A percentile compares a stretch with the other conserved stretches of the same genome.
phyloP scores from a whole-genome alignment of 1,139 yeast species.

The Casaregolazyma suthepensis region DNA sequence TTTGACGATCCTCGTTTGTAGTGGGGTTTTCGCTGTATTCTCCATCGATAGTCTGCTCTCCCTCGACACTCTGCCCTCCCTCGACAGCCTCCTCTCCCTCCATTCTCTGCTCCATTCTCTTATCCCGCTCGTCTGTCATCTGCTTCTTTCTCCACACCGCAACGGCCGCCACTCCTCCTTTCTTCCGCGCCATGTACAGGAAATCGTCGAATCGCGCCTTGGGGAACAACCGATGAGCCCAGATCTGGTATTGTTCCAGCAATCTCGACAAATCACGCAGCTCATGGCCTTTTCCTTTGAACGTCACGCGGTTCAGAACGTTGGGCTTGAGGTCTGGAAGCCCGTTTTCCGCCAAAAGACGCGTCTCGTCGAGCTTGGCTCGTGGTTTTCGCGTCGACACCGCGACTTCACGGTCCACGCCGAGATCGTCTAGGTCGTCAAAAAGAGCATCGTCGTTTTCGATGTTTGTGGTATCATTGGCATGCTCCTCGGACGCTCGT shows the following conservation, averaged over 20 bases:
- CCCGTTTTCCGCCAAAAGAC: conserved; percentile 32
- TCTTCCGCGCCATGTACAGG: conserved; percentile 28
- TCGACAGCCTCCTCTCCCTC: not conserved
- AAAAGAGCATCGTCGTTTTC: not conserved
- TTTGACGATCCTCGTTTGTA: not conserved
- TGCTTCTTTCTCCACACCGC: conserved; percentile 11
- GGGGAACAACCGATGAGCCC: conserved; percentile 81
- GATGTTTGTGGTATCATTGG: not conserved
- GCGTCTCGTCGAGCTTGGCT: conserved; percentile 34
- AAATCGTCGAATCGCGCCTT: conserved; percentile 70
- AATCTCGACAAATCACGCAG: conserved; percentile 43
- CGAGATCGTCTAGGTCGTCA: conserved; percentile 27
- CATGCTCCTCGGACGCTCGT: not conserved
- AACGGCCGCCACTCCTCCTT: conserved; percentile 29
- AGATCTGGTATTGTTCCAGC: conserved; percentile 65
- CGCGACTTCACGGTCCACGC: conserved; percentile 34
- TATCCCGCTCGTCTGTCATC: not conserved
- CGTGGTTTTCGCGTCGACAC: conserved; percentile 21
- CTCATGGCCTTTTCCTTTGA: conserved; percentile 38
- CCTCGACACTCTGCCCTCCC: not conserved
- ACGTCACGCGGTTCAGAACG: conserved; percentile 23
- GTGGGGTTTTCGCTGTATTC: not conserved
- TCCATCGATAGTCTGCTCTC: not conserved
- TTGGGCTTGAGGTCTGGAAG: conserved; percentile 28
- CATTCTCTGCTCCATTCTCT: not conserved